Evolutionary conservation across 352 stramenopile species (phyloP), one percentile per base, ranked within the genome.

Genomic region (Pythium coloratum): DNA sequence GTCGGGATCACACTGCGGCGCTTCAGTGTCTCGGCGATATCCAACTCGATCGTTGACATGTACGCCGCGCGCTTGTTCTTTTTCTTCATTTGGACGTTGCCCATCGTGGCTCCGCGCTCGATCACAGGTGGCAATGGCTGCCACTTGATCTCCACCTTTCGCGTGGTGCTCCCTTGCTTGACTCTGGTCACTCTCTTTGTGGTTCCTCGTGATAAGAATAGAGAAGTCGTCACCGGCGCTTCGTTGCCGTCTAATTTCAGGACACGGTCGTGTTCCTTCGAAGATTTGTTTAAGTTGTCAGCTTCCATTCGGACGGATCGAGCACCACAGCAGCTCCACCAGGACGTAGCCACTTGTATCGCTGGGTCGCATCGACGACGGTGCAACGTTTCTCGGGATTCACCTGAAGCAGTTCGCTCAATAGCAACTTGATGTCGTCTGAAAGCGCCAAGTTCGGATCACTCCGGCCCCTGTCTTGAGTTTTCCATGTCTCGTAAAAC

Each of bases 21-120:
- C 9, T 58, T 33, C 3, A 70, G 58, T 5, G 42, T 70, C 8
- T 64, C 53, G 4, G 14, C 44, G 24, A 72, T 67, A 26, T 64
- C 54, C 5, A 40, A 34, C 46, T 67, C 54, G 36, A 72, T 67
- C 16, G 53, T 49, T 2, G 54, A 55, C 59, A 67, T 64, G 34
- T 65, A 72, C 26, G n/a, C n/a, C 8, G 20, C 44, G 13, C 55
- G 59, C 47, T 72, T 72, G 59, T 46, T 59, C 7, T 14, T 59
- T 3, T 24, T 51, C 51, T 24, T 64, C 32, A 33, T 13, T 2
- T 59, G 51, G 33, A 47, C 54, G 18, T 18, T 20, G 7, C 66
- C 66, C 66, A 71, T 71, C 6, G 20, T 30, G 24, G n/a, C n/a
- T 60, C 6, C 10, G 16, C 28, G 28, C 10, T 30, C 26, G 12